Evolutionary conservation across 2,329 filamentous ascomycete species (phyloP), one percentile per base, ranked within the genome.

Genomic region (Pezicula neosporulosa): DNA sequence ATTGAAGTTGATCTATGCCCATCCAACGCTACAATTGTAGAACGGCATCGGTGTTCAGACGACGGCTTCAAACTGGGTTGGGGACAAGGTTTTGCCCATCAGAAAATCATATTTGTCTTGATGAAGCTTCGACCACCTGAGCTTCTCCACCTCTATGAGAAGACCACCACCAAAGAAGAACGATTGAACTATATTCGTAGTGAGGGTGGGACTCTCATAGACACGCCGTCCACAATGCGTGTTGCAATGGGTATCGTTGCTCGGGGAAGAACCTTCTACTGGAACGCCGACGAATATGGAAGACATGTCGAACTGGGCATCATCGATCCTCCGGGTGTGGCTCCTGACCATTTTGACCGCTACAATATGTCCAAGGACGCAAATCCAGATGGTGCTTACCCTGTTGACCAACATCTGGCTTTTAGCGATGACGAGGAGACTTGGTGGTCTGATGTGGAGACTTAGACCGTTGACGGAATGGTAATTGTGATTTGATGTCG

Each of bases 1-100:
- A 54, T 66, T 5, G 60, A 63, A 38, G 52, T 57, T 3, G 63
- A 66, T 35, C 53, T 65, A 7, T 66, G 62, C 33, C 64, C 63
- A 3, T 66, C 63, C 2, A 60, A 63, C 44, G 56, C 58, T 5
- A 56, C 60, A 3, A 53, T 66, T 12, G 58, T 59, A 48, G 54
- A 62, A n/a, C 57, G 59, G 3, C 60, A 64, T 46, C 56, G 54
- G 2, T 52, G 60, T 30, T 51, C 53, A n/a, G 47, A 64, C 6
- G 56, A 21, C 5, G 21, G 21, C 63, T 18, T 49, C 56, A 61
- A 61, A 15, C 55, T 65, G 6, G 63, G 57, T n/a, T 66, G 63
- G 63, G 63, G 63, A 27, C 51, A 62, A 33, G 63, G 59, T 21
- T 53, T 49, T n/a, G 52, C 56, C 13, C 60, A 65, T 45, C 53